A percentile compares a stretch with the other conserved stretches of the same genome.
phyloP scores from a whole-genome alignment of 441 rosid genomes.

The Theobroma grandiflorum region DNA sequence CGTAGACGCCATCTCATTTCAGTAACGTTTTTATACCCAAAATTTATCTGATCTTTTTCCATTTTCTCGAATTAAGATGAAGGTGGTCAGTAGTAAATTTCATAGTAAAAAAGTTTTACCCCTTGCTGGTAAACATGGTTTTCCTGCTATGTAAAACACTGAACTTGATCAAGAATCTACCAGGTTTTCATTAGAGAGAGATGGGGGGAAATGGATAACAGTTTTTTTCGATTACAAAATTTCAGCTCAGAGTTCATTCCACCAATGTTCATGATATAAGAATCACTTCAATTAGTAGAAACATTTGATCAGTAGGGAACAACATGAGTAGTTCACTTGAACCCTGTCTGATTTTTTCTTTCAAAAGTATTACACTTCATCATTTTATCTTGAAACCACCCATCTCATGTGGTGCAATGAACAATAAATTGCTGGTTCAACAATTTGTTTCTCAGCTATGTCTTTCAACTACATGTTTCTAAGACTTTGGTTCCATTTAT shows the following conservation, averaged over 20 bases:
- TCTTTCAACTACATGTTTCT: slow-evolving; percentile 25
- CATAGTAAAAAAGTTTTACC: not conserved
- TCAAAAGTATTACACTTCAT: not conserved
- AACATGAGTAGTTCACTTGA: no score
- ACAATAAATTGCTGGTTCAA: not conserved
- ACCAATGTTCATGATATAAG: not conserved
- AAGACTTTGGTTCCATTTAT: slow-evolving; percentile 38
- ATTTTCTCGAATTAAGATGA: not conserved
- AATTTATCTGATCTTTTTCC: not conserved
- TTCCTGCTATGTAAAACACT: not conserved
- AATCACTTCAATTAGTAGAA: not conserved
- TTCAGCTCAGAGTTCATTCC: not conserved
- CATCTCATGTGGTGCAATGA: not conserved
- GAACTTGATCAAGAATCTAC: not conserved
- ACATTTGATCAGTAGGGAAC: not conserved
- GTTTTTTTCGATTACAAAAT: slow-evolving; percentile 2
- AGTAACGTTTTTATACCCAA: not conserved
- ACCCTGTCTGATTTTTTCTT: not conserved
- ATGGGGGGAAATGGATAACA: not conserved
- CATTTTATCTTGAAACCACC: not conserved
- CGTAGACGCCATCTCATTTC: not conserved
- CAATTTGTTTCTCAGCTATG: not conserved
- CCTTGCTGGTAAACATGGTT: not conserved
- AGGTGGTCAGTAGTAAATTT: not conserved
- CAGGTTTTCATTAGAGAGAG: not conserved